phyloP scores from a whole-genome alignment of 2,329 filamentous ascomycete species.

The Penicillium vulpinum region DNA sequence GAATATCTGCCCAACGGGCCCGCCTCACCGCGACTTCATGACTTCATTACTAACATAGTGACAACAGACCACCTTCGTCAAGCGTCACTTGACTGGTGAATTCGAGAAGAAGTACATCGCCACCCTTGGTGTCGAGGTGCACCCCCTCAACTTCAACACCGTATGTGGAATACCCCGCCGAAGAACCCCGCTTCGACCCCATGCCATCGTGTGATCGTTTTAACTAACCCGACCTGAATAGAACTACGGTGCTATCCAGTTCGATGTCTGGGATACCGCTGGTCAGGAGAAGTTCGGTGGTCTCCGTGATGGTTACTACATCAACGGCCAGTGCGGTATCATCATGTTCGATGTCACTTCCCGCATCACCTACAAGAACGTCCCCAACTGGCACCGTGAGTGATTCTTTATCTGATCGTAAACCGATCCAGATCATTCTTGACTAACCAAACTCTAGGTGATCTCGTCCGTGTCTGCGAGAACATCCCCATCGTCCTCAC shows the following conservation, averaged over 20 bases:
- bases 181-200: conserved; percentile 33
- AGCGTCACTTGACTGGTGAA: conserved; percentile 99
- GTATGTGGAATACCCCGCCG: conserved; percentile 76
- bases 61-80: conserved; percentile 95
- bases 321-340: conserved; percentile 99
- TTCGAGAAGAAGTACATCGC: conserved; percentile 99
- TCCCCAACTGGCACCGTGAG: conserved; percentile 99
- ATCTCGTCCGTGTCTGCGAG: conserved; percentile 98
- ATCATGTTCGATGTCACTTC: conserved; percentile 99
- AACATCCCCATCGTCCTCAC: conserved; percentile 97
- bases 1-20: conserved; percentile 27
- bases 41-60: conserved; percentile 26
- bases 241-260: conserved; percentile 96
- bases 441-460: conserved; percentile 58
- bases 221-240: conserved; percentile 40
- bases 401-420: conserved; percentile 29
- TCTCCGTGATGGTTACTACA: conserved; percentile 99
- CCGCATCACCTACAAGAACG: conserved; percentile 99
- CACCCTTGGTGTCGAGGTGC: conserved; percentile 98
- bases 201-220: conserved; percentile 13
- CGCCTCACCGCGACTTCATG: conserved; percentile 20
- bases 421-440: conserved; percentile 4
- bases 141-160: conserved; percentile 96
- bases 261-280: conserved; percentile 99
- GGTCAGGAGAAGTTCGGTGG: conserved; percentile 99